Evolutionary conservation across 192 early-diverging fungal species (phyloP).

Genomic region (Helicostylum pulchrum): DNA sequence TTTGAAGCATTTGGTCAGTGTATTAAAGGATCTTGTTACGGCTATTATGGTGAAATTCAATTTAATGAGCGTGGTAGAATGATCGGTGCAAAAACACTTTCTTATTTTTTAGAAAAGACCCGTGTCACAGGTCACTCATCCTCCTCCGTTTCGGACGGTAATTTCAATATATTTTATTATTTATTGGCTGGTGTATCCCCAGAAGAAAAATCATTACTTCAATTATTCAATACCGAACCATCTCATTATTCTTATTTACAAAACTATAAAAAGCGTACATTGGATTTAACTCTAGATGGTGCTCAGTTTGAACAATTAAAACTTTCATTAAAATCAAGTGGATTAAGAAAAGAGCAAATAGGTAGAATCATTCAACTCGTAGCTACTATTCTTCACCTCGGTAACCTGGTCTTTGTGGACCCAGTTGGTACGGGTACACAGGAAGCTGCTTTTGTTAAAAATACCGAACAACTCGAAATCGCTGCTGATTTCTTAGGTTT

Average conservation of each 20-base stretch:
- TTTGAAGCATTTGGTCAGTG: conserved; percentile 80
- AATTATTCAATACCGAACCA: conserved; percentile 53
- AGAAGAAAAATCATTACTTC: conserved; percentile 53
- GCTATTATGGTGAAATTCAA: conserved; percentile 88
- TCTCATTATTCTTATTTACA: conserved; percentile 55
- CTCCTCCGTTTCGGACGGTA: conserved; percentile 48
- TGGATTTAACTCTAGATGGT: conserved; percentile 46
- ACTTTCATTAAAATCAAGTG: conserved; percentile 51
- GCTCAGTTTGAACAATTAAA: conserved; percentile 60
- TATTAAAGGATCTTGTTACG: conserved; percentile 67
- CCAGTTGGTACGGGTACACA: conserved; percentile 54
- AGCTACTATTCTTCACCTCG: conserved; percentile 85
- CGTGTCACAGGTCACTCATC: conserved; percentile 56
- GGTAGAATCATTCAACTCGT: conserved; percentile 75
- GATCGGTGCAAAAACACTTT: conserved; percentile 77
- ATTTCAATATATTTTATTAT: conserved; percentile 80
- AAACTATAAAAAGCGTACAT: conserved; percentile 42
- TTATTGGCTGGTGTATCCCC: conserved; percentile 67
- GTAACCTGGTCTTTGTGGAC: conserved; percentile 79
- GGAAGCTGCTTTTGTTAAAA: conserved; percentile 76
- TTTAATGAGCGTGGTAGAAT: conserved; percentile 82
- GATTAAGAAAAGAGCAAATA: conserved; percentile 64
- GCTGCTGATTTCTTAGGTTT: conserved; percentile 82
- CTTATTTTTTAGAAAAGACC: conserved; percentile 61
- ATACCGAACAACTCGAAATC: conserved; percentile 67